A percentile compares a stretch with the other conserved stretches of the same genome.
phyloP scores from a whole-genome alignment of 495 filamentous ascomycete species.

The Pyrenopolyporus hunteri region DNA sequence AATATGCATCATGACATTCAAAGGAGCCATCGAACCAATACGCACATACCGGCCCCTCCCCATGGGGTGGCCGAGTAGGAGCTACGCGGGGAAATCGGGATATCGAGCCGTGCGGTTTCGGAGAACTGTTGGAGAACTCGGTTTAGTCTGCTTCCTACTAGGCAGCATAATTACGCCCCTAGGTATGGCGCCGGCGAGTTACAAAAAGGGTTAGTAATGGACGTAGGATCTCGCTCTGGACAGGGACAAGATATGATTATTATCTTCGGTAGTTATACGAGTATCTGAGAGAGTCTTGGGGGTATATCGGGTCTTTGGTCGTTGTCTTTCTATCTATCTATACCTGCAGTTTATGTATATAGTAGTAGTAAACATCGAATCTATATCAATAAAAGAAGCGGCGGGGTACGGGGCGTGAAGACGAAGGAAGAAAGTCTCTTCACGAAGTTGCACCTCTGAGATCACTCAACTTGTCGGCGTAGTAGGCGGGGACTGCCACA shows the following conservation, averaged over 20 bases:
- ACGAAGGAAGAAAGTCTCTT: background rate
- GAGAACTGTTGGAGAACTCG: slow-evolving; percentile 19
- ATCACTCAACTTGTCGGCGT: slow-evolving; percentile 83
- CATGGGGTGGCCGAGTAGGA: slow-evolving; percentile 8
- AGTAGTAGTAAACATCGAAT: background rate
- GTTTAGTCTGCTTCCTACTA: background rate
- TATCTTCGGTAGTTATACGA: background rate
- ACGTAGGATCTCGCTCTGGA: background rate
- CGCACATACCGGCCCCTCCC: background rate
- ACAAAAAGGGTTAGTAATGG: background rate
- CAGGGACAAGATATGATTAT: background rate
- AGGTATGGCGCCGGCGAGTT: background rate
- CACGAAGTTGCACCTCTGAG: slow-evolving; percentile 51
- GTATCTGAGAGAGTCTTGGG: background rate
- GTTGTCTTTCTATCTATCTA: slow-evolving; percentile 8
- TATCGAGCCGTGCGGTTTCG: slow-evolving; percentile 31
- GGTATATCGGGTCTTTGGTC: background rate
- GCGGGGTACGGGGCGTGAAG: background rate
- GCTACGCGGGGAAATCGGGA: slow-evolving; percentile 31
- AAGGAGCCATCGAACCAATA: slow-evolving; percentile 16
- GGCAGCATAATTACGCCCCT: slow-evolving; percentile 7
- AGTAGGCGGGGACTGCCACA: slow-evolving; percentile 71
- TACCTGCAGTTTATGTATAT: background rate
- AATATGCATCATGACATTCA: slow-evolving; percentile 13
- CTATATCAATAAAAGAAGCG: slow-evolving; percentile 1